Base-by-base conservation (phyloP, 768 basidiomycete genomes). In the Rhizopogon rudus region DNA sequence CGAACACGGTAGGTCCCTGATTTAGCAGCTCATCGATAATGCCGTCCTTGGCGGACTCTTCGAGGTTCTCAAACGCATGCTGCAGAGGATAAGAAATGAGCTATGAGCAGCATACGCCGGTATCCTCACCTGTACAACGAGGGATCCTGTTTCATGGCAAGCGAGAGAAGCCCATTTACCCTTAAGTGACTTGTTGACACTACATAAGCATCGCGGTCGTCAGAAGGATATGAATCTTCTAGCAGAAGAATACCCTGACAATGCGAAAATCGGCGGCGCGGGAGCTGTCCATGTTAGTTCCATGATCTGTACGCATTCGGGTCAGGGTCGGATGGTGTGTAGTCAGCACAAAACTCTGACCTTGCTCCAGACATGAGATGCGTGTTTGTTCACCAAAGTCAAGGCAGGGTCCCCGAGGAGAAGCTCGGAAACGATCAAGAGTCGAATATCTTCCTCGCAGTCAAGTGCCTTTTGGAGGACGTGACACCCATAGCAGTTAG, bases 361-460 rank as follows among this genome's bases (percentile, higher is more conserved):
- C 79, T 93, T 93, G 72, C 89, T 91, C 91, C 91, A 93, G 33
- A 93, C 91, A 66, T 93, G 91, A 46, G 89, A 91, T 1, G 91
- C 90, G 66, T 93, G 91, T 67, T 93, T 93, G 69, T 93, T 93
- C 7, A 93, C 87, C 29, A 93, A 76, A 5, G 91, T 93, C 66
- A 89, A 81, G 1, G 89, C 88, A 7, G 91, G 91, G 65, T 93
- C 91, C 2, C 89, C 88, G 20, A 87, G 78, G 43, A 93, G 80
- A 41, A 93, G 79, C 67, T 93, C 91, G 3, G 88, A 88, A 20
- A 93, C 91, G 55, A 93, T 91, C 55, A 91, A 69, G 35, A 92
- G 71, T 37, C 90, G 79, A 42, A 92, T 84, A 54, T 93, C 91
- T 69, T 93, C 91, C 61, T 93, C 91, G 63, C 91, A 93, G 63